A percentile compares a stretch with the other conserved stretches of the same genome.
Evolutionary conservation across 2,329 filamentous ascomycete genomes (phyloP).

Genomic region (Penicillium sp.): DNA sequence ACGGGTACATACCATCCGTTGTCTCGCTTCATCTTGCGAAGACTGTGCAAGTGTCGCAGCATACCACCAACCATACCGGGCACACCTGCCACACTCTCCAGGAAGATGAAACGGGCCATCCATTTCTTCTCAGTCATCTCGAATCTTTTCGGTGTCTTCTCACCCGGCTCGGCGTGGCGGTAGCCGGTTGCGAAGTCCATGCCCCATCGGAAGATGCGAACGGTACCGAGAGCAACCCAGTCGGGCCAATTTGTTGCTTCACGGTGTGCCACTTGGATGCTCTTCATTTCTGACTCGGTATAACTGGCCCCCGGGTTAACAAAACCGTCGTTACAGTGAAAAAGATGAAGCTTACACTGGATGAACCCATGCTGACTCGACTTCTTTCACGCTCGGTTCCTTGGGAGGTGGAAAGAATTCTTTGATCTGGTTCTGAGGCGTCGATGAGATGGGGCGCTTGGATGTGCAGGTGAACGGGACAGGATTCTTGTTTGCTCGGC

Average conservation of each 20-base stretch:
- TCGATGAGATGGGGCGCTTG: slow-evolving; percentile 17
- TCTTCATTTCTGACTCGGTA: slow-evolving; percentile 74
- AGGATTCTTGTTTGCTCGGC: slow-evolving; percentile 13
- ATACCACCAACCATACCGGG: slow-evolving; percentile 97
- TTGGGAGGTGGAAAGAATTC: slow-evolving; percentile 20
- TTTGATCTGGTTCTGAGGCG: slow-evolving; percentile 15
- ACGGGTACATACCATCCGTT: slow-evolving; percentile 69
- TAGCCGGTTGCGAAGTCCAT: slow-evolving; percentile 83
- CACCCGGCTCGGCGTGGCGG: slow-evolving; percentile 62
- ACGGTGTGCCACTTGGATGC: slow-evolving; percentile 73
- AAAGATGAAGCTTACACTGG: slow-evolving; percentile 47
- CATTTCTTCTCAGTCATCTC: slow-evolving; percentile 82
- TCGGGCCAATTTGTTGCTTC: slow-evolving; percentile 71
- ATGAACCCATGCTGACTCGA: slow-evolving; percentile 16
- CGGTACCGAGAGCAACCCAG: slow-evolving; percentile 71
- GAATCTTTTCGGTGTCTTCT: slow-evolving; percentile 53
- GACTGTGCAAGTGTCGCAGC: slow-evolving; percentile 80
- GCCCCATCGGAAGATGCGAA: slow-evolving; percentile 72
- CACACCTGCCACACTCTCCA: slow-evolving; percentile 91
- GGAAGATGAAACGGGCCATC: slow-evolving; percentile 84
- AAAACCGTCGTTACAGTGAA: not conserved
- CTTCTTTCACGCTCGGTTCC: slow-evolving; percentile 16
- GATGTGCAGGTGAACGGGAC: slow-evolving; percentile 5
- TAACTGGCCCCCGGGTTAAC: slow-evolving; percentile 49
- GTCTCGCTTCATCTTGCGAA: slow-evolving; percentile 83